Conservation (phyloP, 2,329 filamentous ascomycete species). For the Tympanopsis confertula region DNA sequence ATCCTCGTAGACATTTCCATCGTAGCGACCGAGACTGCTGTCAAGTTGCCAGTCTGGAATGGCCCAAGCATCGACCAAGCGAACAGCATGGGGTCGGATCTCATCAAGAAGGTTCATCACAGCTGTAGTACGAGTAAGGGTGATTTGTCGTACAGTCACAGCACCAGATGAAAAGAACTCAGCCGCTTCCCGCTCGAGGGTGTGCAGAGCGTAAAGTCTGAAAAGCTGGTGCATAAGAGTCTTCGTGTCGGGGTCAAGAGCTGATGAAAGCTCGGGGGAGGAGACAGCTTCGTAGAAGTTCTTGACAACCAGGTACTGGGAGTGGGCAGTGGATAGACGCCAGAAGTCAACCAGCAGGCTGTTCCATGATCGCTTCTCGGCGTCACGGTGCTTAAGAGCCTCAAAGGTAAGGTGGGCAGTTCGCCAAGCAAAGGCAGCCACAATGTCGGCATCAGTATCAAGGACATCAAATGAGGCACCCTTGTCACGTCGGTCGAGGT, state of each 20-base stretch:
- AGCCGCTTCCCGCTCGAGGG: constrained; percentile 52
- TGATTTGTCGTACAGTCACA: constrained; percentile 62
- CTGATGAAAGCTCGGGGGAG: constrained; percentile 32
- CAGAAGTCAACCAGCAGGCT: constrained; percentile 68
- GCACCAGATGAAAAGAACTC: constrained; percentile 65
- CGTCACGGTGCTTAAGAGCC: constrained; percentile 61
- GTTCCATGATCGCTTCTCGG: constrained; percentile 69
- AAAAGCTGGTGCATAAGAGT: constrained; percentile 60
- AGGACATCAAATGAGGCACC: constrained; percentile 67
- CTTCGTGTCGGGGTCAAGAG: constrained; percentile 45
- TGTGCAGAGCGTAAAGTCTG: constrained; percentile 63
- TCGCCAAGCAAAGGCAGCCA: constrained; percentile 66
- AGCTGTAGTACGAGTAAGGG: constrained; percentile 52
- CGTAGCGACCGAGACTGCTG: constrained; percentile 55
- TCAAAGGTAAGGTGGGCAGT: constrained; percentile 66
- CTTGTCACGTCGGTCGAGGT: constrained; percentile 53
- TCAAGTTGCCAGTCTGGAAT: constrained; percentile 73
- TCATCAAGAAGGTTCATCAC: constrained; percentile 62
- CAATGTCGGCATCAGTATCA: constrained; percentile 57
- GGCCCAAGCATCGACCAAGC: constrained; percentile 63
- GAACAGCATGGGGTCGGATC: constrained; percentile 61
- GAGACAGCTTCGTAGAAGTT: constrained; percentile 43
- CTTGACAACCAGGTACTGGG: constrained; percentile 68
- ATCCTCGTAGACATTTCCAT: constrained; percentile 69
- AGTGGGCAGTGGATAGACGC: constrained; percentile 63